Evolutionary conservation across 176 grass and related monocot genomes (phyloP), one percentile per base, ranked within the genome.

Genomic region (Cymbopogon citratus): DNA sequence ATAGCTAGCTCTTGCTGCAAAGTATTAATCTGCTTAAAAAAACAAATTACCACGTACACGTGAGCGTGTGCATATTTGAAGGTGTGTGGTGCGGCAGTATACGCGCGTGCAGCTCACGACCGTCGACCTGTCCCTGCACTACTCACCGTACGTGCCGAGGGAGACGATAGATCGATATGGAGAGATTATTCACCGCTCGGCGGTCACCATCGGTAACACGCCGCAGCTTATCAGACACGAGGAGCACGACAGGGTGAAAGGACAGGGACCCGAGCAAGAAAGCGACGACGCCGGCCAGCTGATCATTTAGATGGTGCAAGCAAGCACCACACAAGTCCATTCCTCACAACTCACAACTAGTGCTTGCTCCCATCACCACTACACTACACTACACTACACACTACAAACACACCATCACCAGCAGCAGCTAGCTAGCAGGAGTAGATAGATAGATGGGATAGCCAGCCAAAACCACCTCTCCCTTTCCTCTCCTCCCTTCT

Each of bases 221-320:
- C 23, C 11, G 19, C 51, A n/a, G 56, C 70, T 48, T 25, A 29
- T 73, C 43, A 15, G 14, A 73, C 70, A 73, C 70, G 70, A 73
- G 70, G 70, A 73, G 70, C 70, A 73, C 70, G 70, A 73, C 46
- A 11, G 41, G 14, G 25, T 73, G 43, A 73, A 73, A 73, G 70
- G 70, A 73, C 43, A 49, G 15, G 41, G 70, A 29, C 15, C 43
- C 43, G 43, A 48, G 69, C 45, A 61, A 25, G 70, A 73, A 63
- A 63, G 25, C 61, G 61, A 29, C 26, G 61, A 27, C 43, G 41
- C 31, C 31, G 31, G 31, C 24, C 26, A 73, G 70, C 70, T 49
- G 70, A 73, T 73, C 25, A 73, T 73, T 73, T 73, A 73, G 70
- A 29, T 73, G 43, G 70, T 46, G 61, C 61, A 73, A 27, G 13